Evolutionary conservation across 768 basidiomycete genomes (phyloP).

Genomic region (Pleurotus tuoliensis): DNA sequence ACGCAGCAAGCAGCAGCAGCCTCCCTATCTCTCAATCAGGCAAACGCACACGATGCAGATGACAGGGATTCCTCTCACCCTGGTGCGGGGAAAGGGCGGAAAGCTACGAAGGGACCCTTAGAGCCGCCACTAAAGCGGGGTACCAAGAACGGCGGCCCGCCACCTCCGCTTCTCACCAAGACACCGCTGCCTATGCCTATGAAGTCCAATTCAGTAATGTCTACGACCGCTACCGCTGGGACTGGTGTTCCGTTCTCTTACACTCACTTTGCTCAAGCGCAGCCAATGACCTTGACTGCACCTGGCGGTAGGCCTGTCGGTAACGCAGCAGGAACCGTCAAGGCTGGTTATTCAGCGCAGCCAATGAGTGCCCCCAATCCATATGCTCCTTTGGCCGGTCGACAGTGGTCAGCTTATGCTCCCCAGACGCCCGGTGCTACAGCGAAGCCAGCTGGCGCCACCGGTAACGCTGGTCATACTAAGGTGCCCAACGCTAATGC

Average conservation of each 20-base stretch:
- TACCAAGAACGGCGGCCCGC: slow-evolving; percentile 55
- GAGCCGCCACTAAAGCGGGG: slow-evolving; percentile 71
- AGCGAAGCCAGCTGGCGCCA: slow-evolving; percentile 1
- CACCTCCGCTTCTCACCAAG: slow-evolving; percentile 70
- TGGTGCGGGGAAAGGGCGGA: slow-evolving; percentile 28
- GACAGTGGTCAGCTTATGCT: slow-evolving; percentile 8
- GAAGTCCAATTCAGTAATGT: slow-evolving; percentile 16
- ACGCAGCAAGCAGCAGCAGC: slow-evolving; percentile 31
- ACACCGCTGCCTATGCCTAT: slow-evolving; percentile 53
- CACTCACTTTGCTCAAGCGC: slow-evolving; percentile 5
- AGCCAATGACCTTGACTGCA: slow-evolving; percentile 8
- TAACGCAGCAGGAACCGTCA: slow-evolving; percentile 4
- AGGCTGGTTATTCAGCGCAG: slow-evolving; percentile 8
- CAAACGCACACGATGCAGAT: neutral
- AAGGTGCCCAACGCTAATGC: slow-evolving; percentile 15
- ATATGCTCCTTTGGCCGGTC: slow-evolving; percentile 11
- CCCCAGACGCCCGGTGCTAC: slow-evolving; percentile 7
- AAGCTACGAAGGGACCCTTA: slow-evolving; percentile 44
- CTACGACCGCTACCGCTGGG: slow-evolving; percentile 14
- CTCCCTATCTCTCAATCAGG: neutral
- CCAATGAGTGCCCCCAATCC: slow-evolving; percentile 11
- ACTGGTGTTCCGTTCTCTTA: slow-evolving; percentile 15
- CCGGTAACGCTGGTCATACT: neutral
- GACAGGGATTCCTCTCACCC: slow-evolving; percentile 22
- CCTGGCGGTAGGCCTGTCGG: neutral